These are phyloP conservation scores for Euphorbia peplus DNA, from an alignment of 345 rosid species.

Conservation along the genomic window DNA sequence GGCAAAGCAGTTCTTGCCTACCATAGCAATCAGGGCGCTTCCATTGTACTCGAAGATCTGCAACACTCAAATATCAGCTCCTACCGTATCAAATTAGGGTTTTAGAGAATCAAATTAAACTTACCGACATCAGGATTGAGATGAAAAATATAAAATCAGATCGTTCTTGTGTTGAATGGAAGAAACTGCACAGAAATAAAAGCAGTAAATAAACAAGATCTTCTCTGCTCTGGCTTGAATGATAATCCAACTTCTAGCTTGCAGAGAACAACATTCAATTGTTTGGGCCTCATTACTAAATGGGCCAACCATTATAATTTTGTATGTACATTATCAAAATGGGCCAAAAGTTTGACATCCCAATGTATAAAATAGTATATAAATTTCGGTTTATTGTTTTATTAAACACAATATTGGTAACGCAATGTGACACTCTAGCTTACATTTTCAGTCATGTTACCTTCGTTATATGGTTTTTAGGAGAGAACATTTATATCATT, in stretches of 20 bases:
- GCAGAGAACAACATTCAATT: background rate
- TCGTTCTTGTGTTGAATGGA: background rate
- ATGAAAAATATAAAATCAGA: background rate
- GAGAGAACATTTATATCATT: no score
- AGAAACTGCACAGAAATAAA: no score
- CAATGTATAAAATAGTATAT: no score
- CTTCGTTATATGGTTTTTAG: no score
- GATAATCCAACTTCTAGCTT: background rate
- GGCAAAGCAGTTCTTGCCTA: slow-evolving; percentile 97
- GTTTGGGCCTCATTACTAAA: background rate
- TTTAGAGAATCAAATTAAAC: slow-evolving; percentile 17
- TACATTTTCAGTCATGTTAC: no score
- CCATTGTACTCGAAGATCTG: slow-evolving; percentile 99
- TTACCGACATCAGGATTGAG: slow-evolving; percentile 48
- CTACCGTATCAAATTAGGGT: slow-evolving; percentile 2
- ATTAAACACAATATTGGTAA: no score
- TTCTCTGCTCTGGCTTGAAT: slow-evolving; percentile 7
- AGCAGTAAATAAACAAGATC: no score
- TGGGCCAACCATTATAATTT: no score
- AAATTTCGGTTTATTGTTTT: no score
- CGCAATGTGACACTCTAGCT: no score
- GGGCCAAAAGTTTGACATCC: no score
- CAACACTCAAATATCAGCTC: slow-evolving; percentile 11
- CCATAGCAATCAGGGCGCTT: slow-evolving; percentile 98
- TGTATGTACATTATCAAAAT: no score